Evolutionary conservation across 1,284 basidiomycete species (phyloP), one percentile per base, ranked within the genome.

Genomic region (Marasmius tenuissimus): DNA sequence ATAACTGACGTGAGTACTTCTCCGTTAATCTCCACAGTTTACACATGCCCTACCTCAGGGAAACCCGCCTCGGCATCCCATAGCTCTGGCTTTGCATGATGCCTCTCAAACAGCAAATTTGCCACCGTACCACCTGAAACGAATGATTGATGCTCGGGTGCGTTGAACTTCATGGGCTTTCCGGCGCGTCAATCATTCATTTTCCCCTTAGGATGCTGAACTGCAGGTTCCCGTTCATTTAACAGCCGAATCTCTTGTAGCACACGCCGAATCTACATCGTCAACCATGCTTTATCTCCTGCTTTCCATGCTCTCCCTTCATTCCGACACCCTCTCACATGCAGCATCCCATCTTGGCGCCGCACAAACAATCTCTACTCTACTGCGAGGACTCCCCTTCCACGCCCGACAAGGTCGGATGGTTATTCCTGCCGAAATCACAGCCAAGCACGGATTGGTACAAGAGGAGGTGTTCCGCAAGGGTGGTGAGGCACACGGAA

Each of bases 391-490:
- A 9, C 77, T 96, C 27, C 92, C 93, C 5, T 89, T 86, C 67
- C 89, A 94, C 68, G 86, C 87, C 10, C 83, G 85, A 42, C 86
- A 89, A 58, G 85, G 91, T 38, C 81, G 85, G 64, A 85, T 95
- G 76, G 85, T 92, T 34, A 86, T 98, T 45, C 96, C 96, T 2
- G 84, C 88, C 12, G 94, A 97, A 69, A 85, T 97, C 53, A 89
- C 89, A 10, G 88, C 90, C 48, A 88, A 85, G 65, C 88, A 95
- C 70, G 83, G 86, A 8, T 88, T 97, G 11, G 86, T 85, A 52
- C 93, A 97, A 72, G 94, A 97, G 73, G 91, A 95, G 34, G 88
- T 97, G 10, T 90, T 95, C 72, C 82, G 92, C 38, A 80, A 81
- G 48, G 91, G 93, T 1, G 81, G 82, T 9, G 73, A 80, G 18